phyloP scores from a whole-genome alignment of 2,329 filamentous ascomycete species.

The Fusarium mexicanum region DNA sequence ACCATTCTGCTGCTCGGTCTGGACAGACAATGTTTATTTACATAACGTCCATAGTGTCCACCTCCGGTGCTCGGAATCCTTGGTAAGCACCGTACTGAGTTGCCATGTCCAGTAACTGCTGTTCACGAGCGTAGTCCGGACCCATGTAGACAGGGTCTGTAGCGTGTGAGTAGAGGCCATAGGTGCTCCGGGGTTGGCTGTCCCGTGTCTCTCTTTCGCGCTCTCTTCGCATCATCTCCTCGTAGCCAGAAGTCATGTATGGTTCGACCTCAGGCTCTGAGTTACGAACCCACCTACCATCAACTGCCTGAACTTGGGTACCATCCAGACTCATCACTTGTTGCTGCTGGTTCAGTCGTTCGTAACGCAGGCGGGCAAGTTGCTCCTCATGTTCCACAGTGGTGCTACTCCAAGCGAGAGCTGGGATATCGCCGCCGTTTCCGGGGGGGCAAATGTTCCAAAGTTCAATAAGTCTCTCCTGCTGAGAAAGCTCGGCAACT shows the following conservation, averaged over 20 bases:
- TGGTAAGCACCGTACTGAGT: conserved; percentile 73
- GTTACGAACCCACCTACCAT: conserved; percentile 62
- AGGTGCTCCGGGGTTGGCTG: conserved; percentile 52
- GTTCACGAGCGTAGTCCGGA: conserved; percentile 57
- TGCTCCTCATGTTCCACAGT: conserved; percentile 67
- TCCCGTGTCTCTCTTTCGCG: conserved; percentile 58
- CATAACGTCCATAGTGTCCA: conserved; percentile 60
- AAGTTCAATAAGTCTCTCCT: conserved; percentile 79
- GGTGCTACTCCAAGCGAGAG: conserved; percentile 63
- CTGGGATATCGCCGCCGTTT: conserved; percentile 62
- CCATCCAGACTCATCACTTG: conserved; percentile 64
- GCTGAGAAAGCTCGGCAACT: conserved; percentile 76
- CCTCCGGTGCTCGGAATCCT: conserved; percentile 56
- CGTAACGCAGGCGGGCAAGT: conserved; percentile 69
- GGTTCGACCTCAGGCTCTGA: conserved; percentile 70
- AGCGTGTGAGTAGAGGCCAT: conserved; percentile 63
- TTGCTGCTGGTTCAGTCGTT: conserved; percentile 55
- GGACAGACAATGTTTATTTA: conserved; percentile 38
- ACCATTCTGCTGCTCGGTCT: conserved; percentile 27
- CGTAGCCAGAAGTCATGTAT: conserved; percentile 87
- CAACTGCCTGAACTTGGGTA: conserved; percentile 60
- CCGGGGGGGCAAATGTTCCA: conserved; percentile 84
- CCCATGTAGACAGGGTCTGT: conserved; percentile 75
- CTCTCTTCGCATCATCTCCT: conserved; percentile 71
- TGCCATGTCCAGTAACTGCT: conserved; percentile 69